These are phyloP conservation scores for Petunia secreta DNA, from an alignment of 257 asterid species.

Conservation along the genomic window DNA sequence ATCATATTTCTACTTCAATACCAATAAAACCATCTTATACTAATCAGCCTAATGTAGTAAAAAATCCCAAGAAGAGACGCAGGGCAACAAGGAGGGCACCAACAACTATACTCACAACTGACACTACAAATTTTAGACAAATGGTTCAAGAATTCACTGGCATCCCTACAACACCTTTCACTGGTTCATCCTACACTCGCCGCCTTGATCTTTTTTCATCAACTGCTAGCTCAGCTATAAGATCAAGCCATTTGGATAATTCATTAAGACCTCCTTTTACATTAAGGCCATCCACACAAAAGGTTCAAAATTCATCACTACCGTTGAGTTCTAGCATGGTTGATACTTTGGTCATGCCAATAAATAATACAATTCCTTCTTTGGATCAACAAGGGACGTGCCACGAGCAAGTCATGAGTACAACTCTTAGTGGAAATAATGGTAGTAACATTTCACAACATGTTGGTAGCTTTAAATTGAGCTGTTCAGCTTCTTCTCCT, in stretches of 20 bases:
- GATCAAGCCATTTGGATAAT: conserved; percentile 45
- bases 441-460: conserved; percentile 28
- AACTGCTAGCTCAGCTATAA: conserved; percentile 36
- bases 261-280: conserved; percentile 48
- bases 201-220: conserved; percentile 33
- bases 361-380: conserved; percentile 32
- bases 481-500: conserved; percentile 37
- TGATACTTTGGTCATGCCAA: conserved; percentile 37
- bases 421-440: conserved; percentile 22
- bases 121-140: conserved; percentile 35
- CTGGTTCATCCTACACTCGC: conserved; percentile 24
- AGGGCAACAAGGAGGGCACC: conserved; percentile 37
- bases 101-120: conserved; percentile 31
- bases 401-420: neutral
- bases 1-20: neutral
- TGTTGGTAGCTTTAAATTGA: conserved; percentile 30
- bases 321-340: conserved; percentile 35
- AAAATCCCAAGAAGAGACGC: conserved; percentile 31
- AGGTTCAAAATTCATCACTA: conserved; percentile 30
- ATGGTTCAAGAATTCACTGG: conserved; percentile 39
- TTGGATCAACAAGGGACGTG: neutral
- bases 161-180: conserved; percentile 30
- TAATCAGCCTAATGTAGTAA: conserved; percentile 18
- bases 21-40: neutral
- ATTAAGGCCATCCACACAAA: conserved; percentile 54